phyloP scores from a whole-genome alignment of 352 stramenopile species.

The Globisporangium paddicum region DNA sequence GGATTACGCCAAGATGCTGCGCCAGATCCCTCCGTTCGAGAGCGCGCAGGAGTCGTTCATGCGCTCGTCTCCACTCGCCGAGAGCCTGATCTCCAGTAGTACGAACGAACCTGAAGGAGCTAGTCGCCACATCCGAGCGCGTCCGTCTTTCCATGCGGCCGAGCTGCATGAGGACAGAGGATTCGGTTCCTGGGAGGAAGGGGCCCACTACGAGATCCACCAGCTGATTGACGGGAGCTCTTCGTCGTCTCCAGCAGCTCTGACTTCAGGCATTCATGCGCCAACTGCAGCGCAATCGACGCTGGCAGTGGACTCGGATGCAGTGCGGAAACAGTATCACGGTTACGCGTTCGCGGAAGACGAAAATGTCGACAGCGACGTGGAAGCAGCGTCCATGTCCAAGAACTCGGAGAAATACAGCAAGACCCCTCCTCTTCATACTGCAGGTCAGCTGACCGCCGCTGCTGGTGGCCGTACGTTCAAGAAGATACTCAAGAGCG shows the following conservation, averaged over 20 bases:
- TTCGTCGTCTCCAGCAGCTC: not conserved
- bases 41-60: constrained; percentile 52
- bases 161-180: constrained; percentile 13
- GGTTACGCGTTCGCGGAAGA: constrained; percentile 80
- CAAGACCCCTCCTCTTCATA: constrained; percentile 1
- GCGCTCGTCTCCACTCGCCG: constrained; percentile 52
- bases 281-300: not conserved
- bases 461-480: constrained; percentile 21
- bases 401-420: constrained; percentile 19
- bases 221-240: constrained; percentile 7
- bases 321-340: constrained; percentile 39
- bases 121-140: constrained; percentile 40
- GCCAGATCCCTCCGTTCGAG: constrained; percentile 37
- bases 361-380: constrained; percentile 65
- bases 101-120: constrained; percentile 12
- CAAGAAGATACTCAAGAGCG: constrained; percentile 80
- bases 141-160: constrained; percentile 45
- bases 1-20: constrained; percentile 47
- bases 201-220: not conserved
- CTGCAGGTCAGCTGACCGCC: not conserved
- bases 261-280: not conserved
- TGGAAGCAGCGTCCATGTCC: constrained; percentile 33
- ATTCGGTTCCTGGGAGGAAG: constrained; percentile 8
- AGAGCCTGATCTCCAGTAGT: constrained; percentile 39
- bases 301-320: constrained; percentile 3